These are phyloP conservation scores for Mortierella sp. DNA, from an alignment of 371 early-diverging fungal genomes.

Conservation along the genomic window DNA sequence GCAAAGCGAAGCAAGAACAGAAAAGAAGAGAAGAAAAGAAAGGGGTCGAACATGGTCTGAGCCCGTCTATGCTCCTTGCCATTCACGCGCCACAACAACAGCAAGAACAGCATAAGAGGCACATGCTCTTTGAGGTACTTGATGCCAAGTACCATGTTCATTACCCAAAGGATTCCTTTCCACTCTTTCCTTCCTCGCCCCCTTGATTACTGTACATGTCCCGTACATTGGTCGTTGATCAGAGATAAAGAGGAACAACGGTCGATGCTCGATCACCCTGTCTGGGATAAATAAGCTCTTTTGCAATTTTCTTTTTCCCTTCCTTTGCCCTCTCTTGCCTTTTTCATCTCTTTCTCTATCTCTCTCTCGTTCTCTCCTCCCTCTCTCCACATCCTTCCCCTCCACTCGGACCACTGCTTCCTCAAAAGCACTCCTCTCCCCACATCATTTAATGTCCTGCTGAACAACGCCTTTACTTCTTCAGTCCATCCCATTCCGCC, in stretches of 20 bases:
- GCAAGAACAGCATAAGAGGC: background rate
- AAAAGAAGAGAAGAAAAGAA: background rate
- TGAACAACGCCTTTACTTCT: background rate
- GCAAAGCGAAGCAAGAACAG: background rate
- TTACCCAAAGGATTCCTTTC: background rate
- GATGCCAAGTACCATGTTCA: background rate
- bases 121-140: background rate
- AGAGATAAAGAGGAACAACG: background rate
- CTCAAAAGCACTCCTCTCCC: background rate
- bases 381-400: background rate
- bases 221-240: background rate
- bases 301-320: background rate
- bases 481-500: background rate
- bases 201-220: background rate
- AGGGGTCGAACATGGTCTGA: slow-evolving; percentile 1
- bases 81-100: background rate
- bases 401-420: background rate
- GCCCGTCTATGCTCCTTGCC: background rate
- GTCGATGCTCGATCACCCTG: background rate
- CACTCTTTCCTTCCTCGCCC: background rate
- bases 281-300: background rate
- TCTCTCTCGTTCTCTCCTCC: background rate
- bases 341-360: background rate
- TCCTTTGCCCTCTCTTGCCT: background rate
- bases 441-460: background rate